Conservation (phyloP, 108 stramenopile species). For the Skeletonema costatum region DNA sequence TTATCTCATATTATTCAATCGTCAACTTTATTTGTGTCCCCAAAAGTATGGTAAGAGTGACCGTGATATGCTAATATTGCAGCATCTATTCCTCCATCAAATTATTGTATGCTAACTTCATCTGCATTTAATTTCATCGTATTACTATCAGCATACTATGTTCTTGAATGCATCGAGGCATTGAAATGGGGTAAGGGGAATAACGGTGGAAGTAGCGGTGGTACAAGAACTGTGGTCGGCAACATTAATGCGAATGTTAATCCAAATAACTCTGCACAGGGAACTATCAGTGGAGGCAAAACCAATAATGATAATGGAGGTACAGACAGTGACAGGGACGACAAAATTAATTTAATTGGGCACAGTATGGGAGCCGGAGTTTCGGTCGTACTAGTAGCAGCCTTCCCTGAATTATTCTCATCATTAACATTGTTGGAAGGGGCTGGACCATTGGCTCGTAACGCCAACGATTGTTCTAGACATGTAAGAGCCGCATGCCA, state of each 20-base stretch:
- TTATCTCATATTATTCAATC: neutral
- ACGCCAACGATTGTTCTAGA: constrained; percentile 47
- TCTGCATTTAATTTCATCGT: too few relatives aligned
- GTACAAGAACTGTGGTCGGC: neutral
- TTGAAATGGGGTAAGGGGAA: constrained; percentile 45
- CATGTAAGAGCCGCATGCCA: constrained; percentile 52
- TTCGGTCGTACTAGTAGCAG: constrained; percentile 52
- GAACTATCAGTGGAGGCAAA: neutral
- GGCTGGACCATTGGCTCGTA: constrained; percentile 56
- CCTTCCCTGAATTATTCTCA: constrained; percentile 66
- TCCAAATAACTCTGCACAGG: neutral
- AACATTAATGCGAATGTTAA: constrained; percentile 4
- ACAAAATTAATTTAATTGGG: constrained; percentile 59
- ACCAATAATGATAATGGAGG: neutral
- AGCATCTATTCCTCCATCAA: neutral
- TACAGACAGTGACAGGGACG: neutral
- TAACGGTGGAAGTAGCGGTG: neutral
- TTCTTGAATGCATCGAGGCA: constrained; percentile 44
- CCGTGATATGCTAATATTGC: too few relatives aligned
- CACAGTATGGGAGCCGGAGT: constrained; percentile 78
- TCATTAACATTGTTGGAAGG: constrained; percentile 70
- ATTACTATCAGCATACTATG: constrained; percentile 41
- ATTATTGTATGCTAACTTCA: too few relatives aligned
- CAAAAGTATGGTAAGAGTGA: too few relatives aligned
- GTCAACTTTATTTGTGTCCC: too few relatives aligned